These are phyloP conservation scores for Aspergillus clavatus DNA, from an alignment of 2,329 filamentous ascomycete species.

Conservation along the genomic window DNA sequence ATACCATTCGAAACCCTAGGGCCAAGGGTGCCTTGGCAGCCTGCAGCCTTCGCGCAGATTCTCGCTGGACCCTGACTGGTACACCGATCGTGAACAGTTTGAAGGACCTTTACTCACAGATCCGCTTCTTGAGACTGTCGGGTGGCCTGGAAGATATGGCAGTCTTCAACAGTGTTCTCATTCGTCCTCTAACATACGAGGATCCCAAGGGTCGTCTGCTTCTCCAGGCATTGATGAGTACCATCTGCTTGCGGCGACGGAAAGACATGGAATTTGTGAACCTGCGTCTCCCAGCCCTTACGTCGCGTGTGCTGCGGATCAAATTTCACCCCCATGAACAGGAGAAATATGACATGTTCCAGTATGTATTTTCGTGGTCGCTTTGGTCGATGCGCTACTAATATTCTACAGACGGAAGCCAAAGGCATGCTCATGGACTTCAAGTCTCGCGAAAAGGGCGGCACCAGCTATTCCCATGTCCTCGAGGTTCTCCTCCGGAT, in stretches of 20 bases:
- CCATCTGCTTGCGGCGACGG: conserved; percentile 72
- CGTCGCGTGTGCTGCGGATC: conserved; percentile 71
- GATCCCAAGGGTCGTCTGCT: conserved; percentile 57
- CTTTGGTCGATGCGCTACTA: conserved; percentile 14
- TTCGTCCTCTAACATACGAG: conserved; percentile 60
- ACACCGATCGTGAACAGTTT: conserved; percentile 81
- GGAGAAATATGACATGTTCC: conserved; percentile 69
- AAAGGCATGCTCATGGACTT: conserved; percentile 64
- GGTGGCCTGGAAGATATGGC: conserved; percentile 69
- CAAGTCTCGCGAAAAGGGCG: conserved; percentile 43
- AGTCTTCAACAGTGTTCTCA: conserved; percentile 69
- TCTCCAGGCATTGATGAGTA: conserved; percentile 72
- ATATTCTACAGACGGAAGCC: conserved; percentile 57
- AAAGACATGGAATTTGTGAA: conserved; percentile 90
- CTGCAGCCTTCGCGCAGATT: conserved; percentile 61
- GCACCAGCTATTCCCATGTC: conserved; percentile 65
- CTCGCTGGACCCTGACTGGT: conserved; percentile 74
- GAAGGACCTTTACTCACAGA: conserved; percentile 72
- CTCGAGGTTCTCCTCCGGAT: conserved; percentile 78
- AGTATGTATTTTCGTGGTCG: conserved; percentile 45
- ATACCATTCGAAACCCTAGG: conserved; percentile 71
- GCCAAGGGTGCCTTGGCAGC: conserved; percentile 69
- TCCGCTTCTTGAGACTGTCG: conserved; percentile 70
- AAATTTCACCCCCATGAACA: conserved; percentile 68
- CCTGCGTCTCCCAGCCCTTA: conserved; percentile 69